A percentile compares a stretch with the other conserved stretches of the same genome.
Evolutionary conservation across 345 rosid genomes (phyloP).

Genomic region (Eutrema yunnanense): DNA sequence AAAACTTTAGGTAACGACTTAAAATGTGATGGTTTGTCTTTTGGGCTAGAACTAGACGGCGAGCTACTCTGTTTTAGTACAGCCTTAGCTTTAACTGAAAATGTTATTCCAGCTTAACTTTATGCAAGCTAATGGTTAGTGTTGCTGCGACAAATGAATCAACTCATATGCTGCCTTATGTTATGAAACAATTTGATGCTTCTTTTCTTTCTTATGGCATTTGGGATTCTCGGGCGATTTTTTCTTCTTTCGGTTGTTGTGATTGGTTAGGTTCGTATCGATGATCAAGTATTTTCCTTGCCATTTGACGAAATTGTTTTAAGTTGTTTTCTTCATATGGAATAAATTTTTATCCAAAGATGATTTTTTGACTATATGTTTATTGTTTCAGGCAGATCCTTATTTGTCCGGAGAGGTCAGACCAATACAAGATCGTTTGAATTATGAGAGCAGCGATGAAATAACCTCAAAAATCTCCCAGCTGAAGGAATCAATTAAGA

Average conservation of each 20-base stretch:
- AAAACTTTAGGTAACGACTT: background rate
- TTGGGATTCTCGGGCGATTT: too few relatives aligned
- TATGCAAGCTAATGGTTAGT: too few relatives aligned
- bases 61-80: background rate
- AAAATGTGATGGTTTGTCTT: background rate
- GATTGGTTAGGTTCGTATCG: background rate
- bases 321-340: background rate
- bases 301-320: background rate
- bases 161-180: background rate
- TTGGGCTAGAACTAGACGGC: background rate
- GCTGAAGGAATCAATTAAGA: conserved; percentile 52
- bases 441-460: conserved; percentile 20
- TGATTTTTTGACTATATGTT: background rate
- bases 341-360: background rate
- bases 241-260: background rate
- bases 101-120: background rate
- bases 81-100: background rate
- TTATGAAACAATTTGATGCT: background rate
- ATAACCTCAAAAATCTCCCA: conserved; percentile 34
- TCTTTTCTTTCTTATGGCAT: background rate
- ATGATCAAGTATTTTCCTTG: background rate
- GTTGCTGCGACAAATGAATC: too few relatives aligned
- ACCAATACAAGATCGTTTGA: conserved; percentile 47
- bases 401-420: conserved; percentile 67
- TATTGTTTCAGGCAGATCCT: conserved; percentile 59